Percentiles rank a stretch among this genome's conserved stretches.
Conservation (phyloP, 75 land plant species). For the Pinus albicaulis region DNA sequence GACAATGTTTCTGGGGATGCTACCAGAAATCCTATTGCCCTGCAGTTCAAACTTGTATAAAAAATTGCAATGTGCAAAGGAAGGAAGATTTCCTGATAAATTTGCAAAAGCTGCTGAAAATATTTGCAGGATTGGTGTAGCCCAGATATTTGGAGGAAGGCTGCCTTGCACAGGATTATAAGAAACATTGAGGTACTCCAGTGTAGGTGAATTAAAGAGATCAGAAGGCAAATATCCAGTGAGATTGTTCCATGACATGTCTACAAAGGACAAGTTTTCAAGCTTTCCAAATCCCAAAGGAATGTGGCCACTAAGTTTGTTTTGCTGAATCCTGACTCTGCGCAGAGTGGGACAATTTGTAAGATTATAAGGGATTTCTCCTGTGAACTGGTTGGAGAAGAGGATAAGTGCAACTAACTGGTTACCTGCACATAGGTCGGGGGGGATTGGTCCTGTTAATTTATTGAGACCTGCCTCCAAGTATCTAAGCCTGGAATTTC, state of each 20-base stretch:
- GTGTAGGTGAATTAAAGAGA: conserved; percentile 23
- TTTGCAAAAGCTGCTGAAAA: conserved; percentile 36
- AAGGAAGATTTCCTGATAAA: conserved; percentile 47
- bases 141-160: conserved; percentile 42
- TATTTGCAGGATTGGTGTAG: conserved; percentile 45
- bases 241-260: conserved; percentile 55
- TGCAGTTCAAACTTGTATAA: not conserved
- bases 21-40: conserved; percentile 12
- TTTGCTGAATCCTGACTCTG: not conserved
- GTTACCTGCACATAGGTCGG: not conserved
- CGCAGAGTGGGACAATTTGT: not conserved
- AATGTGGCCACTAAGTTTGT: conserved; percentile 35
- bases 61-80: conserved; percentile 15
- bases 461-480: conserved; percentile 17
- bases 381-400: conserved; percentile 8
- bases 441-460: conserved; percentile 2
- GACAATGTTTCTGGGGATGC: conserved; percentile 16
- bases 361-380: conserved; percentile 8
- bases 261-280: conserved; percentile 53
- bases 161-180: conserved; percentile 31
- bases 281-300: conserved; percentile 63
- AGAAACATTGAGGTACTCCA: conserved; percentile 53
- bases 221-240: conserved; percentile 61
- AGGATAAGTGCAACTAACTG: not conserved
- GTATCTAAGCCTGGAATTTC: conserved; percentile 8